Evolutionary conservation across 2,329 filamentous ascomycete species (phyloP).

Genomic region (Neofusicoccum kwambonambiense): DNA sequence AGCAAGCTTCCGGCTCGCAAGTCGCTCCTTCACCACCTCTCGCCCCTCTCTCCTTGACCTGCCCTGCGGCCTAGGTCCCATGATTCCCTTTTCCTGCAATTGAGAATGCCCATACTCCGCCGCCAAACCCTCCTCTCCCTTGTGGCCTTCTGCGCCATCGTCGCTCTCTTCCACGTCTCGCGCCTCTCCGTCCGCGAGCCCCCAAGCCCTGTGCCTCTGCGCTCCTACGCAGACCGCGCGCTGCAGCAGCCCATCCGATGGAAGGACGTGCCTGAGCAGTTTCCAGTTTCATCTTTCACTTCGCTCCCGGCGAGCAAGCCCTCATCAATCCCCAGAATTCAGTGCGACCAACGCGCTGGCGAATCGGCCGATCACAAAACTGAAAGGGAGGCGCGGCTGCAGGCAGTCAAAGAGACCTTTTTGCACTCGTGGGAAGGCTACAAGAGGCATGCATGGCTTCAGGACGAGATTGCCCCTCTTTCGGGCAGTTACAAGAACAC

Average conservation of each 20-base stretch:
- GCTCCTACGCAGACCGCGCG: slow-evolving; percentile 23
- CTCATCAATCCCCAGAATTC: slow-evolving; percentile 34
- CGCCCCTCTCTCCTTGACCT: background rate
- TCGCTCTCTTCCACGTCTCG: slow-evolving; percentile 33
- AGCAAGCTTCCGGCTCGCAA: background rate
- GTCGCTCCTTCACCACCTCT: background rate
- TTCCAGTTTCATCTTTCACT: slow-evolving; percentile 33
- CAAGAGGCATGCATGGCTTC: slow-evolving; percentile 52
- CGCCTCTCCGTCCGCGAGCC: slow-evolving; percentile 22
- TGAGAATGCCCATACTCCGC: slow-evolving; percentile 31
- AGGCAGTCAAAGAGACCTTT: slow-evolving; percentile 38
- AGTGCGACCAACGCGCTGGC: slow-evolving; percentile 33
- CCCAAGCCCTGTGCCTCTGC: slow-evolving; percentile 26
- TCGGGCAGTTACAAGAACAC: slow-evolving; percentile 47
- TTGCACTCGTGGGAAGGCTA: slow-evolving; percentile 50
- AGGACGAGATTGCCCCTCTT: slow-evolving; percentile 54
- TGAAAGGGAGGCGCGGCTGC: slow-evolving; percentile 30
- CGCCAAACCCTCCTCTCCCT: slow-evolving; percentile 31
- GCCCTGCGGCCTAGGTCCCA: background rate
- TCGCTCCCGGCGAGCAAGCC: slow-evolving; percentile 33
- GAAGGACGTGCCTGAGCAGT: slow-evolving; percentile 32
- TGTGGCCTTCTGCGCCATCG: slow-evolving; percentile 27
- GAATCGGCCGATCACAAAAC: slow-evolving; percentile 33
- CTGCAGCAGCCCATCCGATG: slow-evolving; percentile 32
- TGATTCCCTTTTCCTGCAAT: background rate